Percentiles rank a stretch among this genome's conserved stretches.
phyloP scores from a whole-genome alignment of 768 basidiomycete genomes.

The Suillus subluteus region DNA sequence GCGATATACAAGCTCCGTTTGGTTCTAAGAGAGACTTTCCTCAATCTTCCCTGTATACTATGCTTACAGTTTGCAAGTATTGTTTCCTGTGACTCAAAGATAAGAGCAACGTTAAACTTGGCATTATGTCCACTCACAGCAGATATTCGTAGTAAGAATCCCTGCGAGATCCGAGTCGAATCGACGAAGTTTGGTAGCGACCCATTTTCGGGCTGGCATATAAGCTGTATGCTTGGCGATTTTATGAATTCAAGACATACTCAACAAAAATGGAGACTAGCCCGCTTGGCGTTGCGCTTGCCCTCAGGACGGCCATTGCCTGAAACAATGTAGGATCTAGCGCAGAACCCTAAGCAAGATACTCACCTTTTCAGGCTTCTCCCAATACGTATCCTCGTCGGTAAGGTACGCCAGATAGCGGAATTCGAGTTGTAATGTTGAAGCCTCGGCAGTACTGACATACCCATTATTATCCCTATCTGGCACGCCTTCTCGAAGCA shows the following conservation, averaged over 20 bases:
- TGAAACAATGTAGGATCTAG: constrained; percentile 22
- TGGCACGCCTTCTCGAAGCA: constrained; percentile 56
- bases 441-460: constrained; percentile 84
- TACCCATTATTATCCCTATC: constrained; percentile 62
- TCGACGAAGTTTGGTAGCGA: constrained; percentile 64
- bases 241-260: constrained; percentile 44
- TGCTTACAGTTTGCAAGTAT: constrained; percentile 36
- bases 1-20: constrained; percentile 75
- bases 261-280: constrained; percentile 85
- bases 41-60: background rate
- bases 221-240: constrained; percentile 3
- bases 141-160: constrained; percentile 96
- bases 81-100: constrained; percentile 25
- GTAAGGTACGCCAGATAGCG: constrained; percentile 84
- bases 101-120: constrained; percentile 8
- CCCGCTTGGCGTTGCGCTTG: constrained; percentile 65
- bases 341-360: background rate
- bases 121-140: constrained; percentile 50
- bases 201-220: constrained; percentile 50
- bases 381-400: constrained; percentile 80
- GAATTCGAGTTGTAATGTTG: constrained; percentile 89
- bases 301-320: constrained; percentile 75
- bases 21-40: constrained; percentile 50
- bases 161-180: constrained; percentile 88
- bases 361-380: constrained; percentile 70